phyloP scores from a whole-genome alignment of 345 rosid genomes.

The Salix arbutifolia region DNA sequence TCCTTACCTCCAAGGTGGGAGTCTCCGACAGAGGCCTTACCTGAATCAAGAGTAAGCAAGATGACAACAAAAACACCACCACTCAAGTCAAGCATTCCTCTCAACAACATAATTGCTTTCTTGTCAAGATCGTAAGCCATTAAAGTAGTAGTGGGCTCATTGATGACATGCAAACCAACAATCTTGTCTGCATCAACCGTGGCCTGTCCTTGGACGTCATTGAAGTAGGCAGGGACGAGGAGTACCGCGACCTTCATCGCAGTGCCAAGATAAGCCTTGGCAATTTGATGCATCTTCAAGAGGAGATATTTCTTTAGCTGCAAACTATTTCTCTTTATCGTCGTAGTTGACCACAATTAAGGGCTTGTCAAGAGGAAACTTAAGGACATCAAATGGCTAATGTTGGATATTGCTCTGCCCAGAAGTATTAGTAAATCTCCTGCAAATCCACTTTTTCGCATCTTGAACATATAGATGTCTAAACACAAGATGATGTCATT shows the following conservation, averaged over 20 bases:
- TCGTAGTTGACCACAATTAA: constrained; percentile 22
- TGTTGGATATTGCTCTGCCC: constrained; percentile 24
- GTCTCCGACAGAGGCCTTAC: constrained; percentile 30
- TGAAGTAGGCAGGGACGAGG: constrained; percentile 28
- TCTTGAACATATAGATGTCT: not conserved
- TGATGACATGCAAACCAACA: constrained; percentile 22
- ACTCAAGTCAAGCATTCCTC: constrained; percentile 28
- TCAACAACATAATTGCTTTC: constrained; percentile 30
- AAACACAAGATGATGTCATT: constrained; percentile 28
- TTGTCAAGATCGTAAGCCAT: constrained; percentile 32
- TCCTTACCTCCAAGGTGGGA: constrained; percentile 32
- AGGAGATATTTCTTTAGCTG: constrained; percentile 32
- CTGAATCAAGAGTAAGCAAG: constrained; percentile 20
- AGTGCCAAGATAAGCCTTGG: constrained; percentile 25
- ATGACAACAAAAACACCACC: constrained; percentile 30
- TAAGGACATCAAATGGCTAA: constrained; percentile 24
- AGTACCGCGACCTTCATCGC: constrained; percentile 20
- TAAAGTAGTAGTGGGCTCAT: constrained; percentile 29
- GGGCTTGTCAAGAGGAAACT: constrained; percentile 27
- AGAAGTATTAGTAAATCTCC: constrained; percentile 17
- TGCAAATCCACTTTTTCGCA: constrained; percentile 26
- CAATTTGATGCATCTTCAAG: constrained; percentile 31
- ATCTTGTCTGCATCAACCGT: constrained; percentile 27
- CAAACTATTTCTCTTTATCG: constrained; percentile 26
- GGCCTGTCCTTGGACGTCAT: constrained; percentile 28